Base-by-base conservation (phyloP, 257 asterid species). In the Penstemon barbatus region DNA sequence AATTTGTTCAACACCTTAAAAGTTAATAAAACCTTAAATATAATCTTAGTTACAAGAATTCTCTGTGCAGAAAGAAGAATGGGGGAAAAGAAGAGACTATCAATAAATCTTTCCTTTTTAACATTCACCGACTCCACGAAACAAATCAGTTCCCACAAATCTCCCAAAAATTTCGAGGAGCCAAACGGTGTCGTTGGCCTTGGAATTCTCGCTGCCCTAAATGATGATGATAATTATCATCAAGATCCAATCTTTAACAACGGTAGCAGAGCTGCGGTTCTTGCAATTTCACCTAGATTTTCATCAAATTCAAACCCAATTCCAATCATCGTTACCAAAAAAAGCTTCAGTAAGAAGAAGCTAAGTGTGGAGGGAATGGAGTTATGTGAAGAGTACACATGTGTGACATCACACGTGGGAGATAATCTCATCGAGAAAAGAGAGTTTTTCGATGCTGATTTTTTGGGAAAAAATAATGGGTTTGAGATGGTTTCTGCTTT, bases 101-200 rank as follows among this genome's bases (percentile, higher is more conserved):
- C 87, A 11, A 66, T 89, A 51, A 89, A 82, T 70, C 95, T 83
- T 57, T 85, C 92, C 54, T 79, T 87, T 57, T 82, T 83, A 4
- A 46, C 63, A 63, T 78, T 74, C 62, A 46, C 80, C 55, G 89
- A 86, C 54, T 66, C 76, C 69, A 61, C 61, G n/a, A 80, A 72
- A 11, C 75, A 71, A 42, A 63, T 15, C 64, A 73, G 56, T 42
- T 70, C 68, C 12, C 70, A 55, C 40, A 87, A 80, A 80, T 79
- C 89, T 54, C 79, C 83, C 68, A 82, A 65, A 63, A 77, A 58
- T 37, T 86, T 82, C 67, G 81, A 84, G 69, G 89, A 74, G 63
- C 86, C 87, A 58, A 83, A 83, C 74, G 97, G 94, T 37, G 96
- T 80, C 69, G 96, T 86, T 49, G 97, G 97, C 45, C 90, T 90